Evolutionary conservation across 208 protist genomes (phyloP), one percentile per base, ranked within the genome.

Genomic region (Acanthamoeba divionensis): DNA sequence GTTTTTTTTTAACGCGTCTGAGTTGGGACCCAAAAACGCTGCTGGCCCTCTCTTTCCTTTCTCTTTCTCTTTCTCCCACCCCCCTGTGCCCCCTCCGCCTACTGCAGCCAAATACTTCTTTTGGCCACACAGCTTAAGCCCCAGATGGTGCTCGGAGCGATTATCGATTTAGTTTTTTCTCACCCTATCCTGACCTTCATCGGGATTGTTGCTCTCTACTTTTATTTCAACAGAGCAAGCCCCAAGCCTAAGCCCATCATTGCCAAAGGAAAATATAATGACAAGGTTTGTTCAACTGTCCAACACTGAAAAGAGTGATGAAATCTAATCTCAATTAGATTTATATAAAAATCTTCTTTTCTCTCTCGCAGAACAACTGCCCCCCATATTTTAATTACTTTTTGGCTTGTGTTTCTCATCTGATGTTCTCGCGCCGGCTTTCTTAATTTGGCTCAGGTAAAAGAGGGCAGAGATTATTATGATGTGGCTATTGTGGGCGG

Each of bases 401-500:
- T 9, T n/a, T 8, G 10, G 60, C 6, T 67, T n/a, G 29, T 67
- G 60, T n/a, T 38, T n/a, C 6, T n/a, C 60, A 67, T 18, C 13
- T 18, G 13, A 57, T 18, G 18, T n/a, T 57, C 18, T n/a, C 13
- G 13, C 15, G 15, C 13, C 13, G 18, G 18, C 13, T 57, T 57
- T 57, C 15, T 57, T 57, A 57, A n/a, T 57, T n/a, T n/a, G n/a
- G 18, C 52, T 57, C 52, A 57, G 52, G 52, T 18, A n/a, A 18
- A 29, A 31, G 55, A 77, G 67, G 90, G 52, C 18, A 88, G 83
- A 55, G 89, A 80, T 18, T 94, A 91, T 50, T 94, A 94, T 77
- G 93, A 94, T 69, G 92, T 94, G 48, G 92, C 91, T 10, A 82
- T 83, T 33, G 90, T 94, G 54, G 93, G 93, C 52, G 91, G 86